phyloP scores from a whole-genome alignment of 2,329 filamentous ascomycete genomes.

The Calonectria honghensis region DNA sequence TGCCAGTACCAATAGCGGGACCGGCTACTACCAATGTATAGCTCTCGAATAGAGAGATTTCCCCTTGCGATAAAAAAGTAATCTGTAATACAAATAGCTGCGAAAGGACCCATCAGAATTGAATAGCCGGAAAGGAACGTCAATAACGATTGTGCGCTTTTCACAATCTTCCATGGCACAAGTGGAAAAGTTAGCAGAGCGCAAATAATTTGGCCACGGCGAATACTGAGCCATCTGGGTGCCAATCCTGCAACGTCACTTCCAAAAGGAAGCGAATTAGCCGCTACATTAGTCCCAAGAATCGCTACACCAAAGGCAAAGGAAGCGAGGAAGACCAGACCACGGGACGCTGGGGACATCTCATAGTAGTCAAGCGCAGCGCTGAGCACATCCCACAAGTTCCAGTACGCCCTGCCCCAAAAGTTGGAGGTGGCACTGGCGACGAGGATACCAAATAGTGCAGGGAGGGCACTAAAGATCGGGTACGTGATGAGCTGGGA shows the following conservation, averaged over 20 bases:
- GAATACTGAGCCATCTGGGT: constrained; percentile 58
- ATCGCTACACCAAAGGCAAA: constrained; percentile 50
- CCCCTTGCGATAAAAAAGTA: background rate
- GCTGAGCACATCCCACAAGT: background rate
- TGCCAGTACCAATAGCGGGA: background rate
- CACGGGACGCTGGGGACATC: background rate
- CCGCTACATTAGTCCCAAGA: constrained; percentile 53
- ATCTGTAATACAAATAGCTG: constrained; percentile 55
- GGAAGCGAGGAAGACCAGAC: constrained; percentile 43
- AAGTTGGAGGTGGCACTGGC: constrained; percentile 1
- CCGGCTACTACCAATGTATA: background rate
- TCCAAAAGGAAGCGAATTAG: constrained; percentile 59
- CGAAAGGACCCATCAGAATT: constrained; percentile 55
- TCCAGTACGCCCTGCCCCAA: constrained; percentile 3
- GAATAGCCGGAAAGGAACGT: constrained; percentile 54
- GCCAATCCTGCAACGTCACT: constrained; percentile 59
- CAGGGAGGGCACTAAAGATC: background rate
- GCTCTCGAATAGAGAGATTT: background rate
- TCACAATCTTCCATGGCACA: constrained; percentile 58
- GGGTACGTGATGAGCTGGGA: constrained; percentile 7
- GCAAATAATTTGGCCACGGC: constrained; percentile 58
- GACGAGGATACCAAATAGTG: background rate
- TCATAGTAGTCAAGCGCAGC: constrained; percentile 2
- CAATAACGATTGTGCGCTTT: constrained; percentile 50
- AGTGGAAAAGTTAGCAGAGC: constrained; percentile 57